These are phyloP conservation scores for Leptographium galeiforme DNA, from an alignment of 2,329 filamentous ascomycete species.

Conservation along the genomic window DNA sequence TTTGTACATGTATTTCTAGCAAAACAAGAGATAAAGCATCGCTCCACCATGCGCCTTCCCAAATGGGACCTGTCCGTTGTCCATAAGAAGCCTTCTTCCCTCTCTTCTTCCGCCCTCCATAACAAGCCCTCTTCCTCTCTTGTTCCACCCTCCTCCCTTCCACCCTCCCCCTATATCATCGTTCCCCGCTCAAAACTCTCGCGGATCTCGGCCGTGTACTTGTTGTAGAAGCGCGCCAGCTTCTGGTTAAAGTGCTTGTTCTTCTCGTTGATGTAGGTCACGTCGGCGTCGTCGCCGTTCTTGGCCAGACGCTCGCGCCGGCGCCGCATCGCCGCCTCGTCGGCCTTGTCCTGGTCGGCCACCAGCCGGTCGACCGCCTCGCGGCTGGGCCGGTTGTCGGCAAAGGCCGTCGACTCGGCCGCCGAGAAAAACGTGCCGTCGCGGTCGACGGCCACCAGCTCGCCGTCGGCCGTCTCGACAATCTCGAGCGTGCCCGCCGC, in stretches of 20 bases:
- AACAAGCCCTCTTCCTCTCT: too few relatives aligned
- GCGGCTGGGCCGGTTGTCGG: conserved; percentile 75
- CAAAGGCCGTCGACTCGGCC: conserved; percentile 67
- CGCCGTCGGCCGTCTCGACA: conserved; percentile 87
- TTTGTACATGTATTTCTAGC: neutral
- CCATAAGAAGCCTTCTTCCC: too few relatives aligned
- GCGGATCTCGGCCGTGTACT: conserved; percentile 92
- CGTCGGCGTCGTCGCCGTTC: conserved; percentile 75
- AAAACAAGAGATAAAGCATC: neutral
- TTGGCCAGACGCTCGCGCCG: conserved; percentile 63
- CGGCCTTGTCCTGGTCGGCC: conserved; percentile 72
- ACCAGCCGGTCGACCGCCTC: conserved; percentile 81
- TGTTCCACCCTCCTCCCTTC: neutral
- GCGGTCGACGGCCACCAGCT: conserved; percentile 86
- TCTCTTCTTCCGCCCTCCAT: too few relatives aligned
- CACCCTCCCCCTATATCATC: conserved; percentile 31
- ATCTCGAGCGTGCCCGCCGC: conserved; percentile 78
- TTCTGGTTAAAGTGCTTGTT: conserved; percentile 99
- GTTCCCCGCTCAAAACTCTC: conserved; percentile 97
- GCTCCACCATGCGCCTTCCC: too few relatives aligned
- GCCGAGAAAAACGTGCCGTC: conserved; percentile 76
- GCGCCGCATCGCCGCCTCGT: conserved; percentile 78
- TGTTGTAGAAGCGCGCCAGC: conserved; percentile 89
- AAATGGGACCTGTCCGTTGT: neutral
- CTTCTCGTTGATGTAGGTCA: conserved; percentile 99